Conservation (phyloP, 2,329 filamentous ascomycete species). For the Pyrenochaeta sp. region DNA sequence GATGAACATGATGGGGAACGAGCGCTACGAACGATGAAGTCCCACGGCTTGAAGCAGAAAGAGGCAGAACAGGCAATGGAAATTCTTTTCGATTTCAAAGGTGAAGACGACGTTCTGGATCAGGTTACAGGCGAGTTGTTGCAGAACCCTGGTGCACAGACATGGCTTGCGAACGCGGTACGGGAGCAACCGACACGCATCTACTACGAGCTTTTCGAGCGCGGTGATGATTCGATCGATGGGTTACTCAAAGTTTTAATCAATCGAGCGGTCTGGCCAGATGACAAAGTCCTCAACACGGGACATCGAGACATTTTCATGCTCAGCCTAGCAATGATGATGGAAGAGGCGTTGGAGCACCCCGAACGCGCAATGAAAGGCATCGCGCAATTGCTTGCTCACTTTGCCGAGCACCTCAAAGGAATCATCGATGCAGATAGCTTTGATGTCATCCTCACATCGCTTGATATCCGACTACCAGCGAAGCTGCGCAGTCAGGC, state of each 20-base stretch:
- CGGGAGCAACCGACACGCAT: constrained; percentile 51
- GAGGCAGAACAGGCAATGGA: constrained; percentile 52
- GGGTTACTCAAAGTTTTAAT: constrained; percentile 54
- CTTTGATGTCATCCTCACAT: constrained; percentile 85
- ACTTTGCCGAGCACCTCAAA: constrained; percentile 63
- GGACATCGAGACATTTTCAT: constrained; percentile 69
- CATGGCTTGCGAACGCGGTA: constrained; percentile 50
- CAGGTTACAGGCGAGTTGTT: constrained; percentile 51
- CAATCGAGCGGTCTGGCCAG: constrained; percentile 53
- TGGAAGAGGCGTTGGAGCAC: constrained; percentile 85
- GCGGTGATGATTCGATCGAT: constrained; percentile 57
- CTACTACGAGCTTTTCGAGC: constrained; percentile 55
- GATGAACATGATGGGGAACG: constrained; percentile 53
- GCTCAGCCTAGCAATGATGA: constrained; percentile 84
- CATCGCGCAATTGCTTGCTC: constrained; percentile 66
- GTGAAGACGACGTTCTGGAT: constrained; percentile 53
- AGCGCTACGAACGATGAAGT: constrained; percentile 41
- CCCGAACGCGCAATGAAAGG: constrained; percentile 68
- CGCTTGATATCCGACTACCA: constrained; percentile 83
- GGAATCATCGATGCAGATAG: constrained; percentile 75
- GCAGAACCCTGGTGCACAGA: constrained; percentile 48
- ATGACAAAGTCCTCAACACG: constrained; percentile 54
- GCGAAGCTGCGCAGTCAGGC: constrained; percentile 80
- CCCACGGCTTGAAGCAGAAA: constrained; percentile 44
- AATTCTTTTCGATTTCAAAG: constrained; percentile 53